A percentile compares a stretch with the other conserved stretches of the same genome.
Evolutionary conservation across 1,139 yeast species (phyloP).

Genomic region (Hemisphaericaspora subhashii): DNA sequence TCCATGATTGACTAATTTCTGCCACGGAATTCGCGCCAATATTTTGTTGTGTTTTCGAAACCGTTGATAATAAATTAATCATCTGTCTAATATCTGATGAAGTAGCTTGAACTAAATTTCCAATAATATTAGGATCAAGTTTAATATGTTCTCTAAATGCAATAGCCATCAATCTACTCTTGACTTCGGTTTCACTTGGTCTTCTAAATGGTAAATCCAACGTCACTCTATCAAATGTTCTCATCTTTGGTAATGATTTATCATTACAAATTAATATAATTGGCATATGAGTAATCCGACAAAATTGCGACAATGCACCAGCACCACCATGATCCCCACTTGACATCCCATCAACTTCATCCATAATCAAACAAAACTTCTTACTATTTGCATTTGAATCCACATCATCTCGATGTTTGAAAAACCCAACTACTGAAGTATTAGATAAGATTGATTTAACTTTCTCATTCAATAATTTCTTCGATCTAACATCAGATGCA

Average conservation of each 20-base stretch:
- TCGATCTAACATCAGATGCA: slow-evolving; percentile 89
- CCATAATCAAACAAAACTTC: slow-evolving; percentile 84
- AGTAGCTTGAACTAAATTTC: slow-evolving; percentile 82
- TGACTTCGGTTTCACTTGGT: slow-evolving; percentile 80
- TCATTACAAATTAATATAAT: slow-evolving; percentile 94
- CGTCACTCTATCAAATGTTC: slow-evolving; percentile 89
- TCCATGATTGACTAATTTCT: slow-evolving; percentile 70
- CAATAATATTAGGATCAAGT: slow-evolving; percentile 77
- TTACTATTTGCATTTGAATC: slow-evolving; percentile 23
- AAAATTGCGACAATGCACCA: slow-evolving; percentile 87
- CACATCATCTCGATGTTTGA: slow-evolving; percentile 42
- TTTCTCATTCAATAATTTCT: slow-evolving; percentile 65
- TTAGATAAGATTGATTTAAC: slow-evolving; percentile 75
- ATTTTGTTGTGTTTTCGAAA: slow-evolving; percentile 64
- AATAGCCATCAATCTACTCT: slow-evolving; percentile 85
- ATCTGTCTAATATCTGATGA: slow-evolving; percentile 93
- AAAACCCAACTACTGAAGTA: slow-evolving; percentile 80
- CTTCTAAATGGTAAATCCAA: slow-evolving; percentile 82
- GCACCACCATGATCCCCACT: slow-evolving; percentile 99
- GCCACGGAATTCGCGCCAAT: slow-evolving; percentile 54
- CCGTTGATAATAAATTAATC: slow-evolving; percentile 84
- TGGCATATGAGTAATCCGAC: slow-evolving; percentile 84
- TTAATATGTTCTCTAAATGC: slow-evolving; percentile 82
- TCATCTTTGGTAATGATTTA: slow-evolving; percentile 88
- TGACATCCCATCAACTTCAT: slow-evolving; percentile 99